Evolutionary conservation across 768 basidiomycete species (phyloP).

Genomic region (Lentinula guzmanii): DNA sequence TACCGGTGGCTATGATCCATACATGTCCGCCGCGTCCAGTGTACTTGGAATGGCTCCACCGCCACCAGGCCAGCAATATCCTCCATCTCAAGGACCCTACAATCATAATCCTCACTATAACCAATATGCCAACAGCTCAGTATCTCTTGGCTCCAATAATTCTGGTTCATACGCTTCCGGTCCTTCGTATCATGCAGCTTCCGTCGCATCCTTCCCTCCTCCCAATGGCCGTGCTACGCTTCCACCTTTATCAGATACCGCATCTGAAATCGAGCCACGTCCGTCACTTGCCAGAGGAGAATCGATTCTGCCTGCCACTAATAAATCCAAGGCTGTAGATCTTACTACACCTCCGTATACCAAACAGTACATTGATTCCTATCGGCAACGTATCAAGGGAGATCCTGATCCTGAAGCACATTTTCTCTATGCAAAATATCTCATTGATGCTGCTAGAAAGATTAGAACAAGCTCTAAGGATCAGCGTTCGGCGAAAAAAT

Average conservation of each 20-base stretch:
- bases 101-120: constrained; percentile 18
- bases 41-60: constrained; percentile 76
- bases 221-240: constrained; percentile 2
- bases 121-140: constrained; percentile 15
- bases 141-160: constrained; percentile 23
- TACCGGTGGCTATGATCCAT: constrained; percentile 43
- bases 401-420: constrained; percentile 99
- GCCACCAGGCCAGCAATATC: constrained; percentile 8
- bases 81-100: constrained; percentile 18
- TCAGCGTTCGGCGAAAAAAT: constrained; percentile 82
- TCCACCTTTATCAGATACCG: constrained; percentile 17
- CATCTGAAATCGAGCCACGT: constrained; percentile 52
- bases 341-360: constrained; percentile 83
- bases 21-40: constrained; percentile 75
- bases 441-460: constrained; percentile 96
- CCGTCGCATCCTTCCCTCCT: constrained; percentile 11
- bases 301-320: constrained; percentile 50
- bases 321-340: constrained; percentile 78
- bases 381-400: constrained; percentile 92
- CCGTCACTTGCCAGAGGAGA: constrained; percentile 51
- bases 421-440: constrained; percentile 96
- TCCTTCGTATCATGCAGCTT: constrained; percentile 17
- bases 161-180: constrained; percentile 23
- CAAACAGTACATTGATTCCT: constrained; percentile 95
- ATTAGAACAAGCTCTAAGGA: constrained; percentile 70